Base-by-base conservation (phyloP, 441 rosid species). In the Gossypium davidsonii region DNA sequence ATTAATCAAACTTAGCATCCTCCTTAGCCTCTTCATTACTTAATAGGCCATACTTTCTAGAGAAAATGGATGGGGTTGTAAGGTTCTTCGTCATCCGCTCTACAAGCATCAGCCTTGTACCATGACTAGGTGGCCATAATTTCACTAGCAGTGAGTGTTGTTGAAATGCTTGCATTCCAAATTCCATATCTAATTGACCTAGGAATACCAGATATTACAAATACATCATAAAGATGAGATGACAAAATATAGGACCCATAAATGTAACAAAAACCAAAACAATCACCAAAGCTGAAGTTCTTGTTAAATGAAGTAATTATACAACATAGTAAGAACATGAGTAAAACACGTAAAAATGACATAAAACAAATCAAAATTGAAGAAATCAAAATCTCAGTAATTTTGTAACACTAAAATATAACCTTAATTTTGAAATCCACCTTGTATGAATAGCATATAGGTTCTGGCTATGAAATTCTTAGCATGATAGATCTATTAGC, bases 101-200 rank as follows among this genome's bases (percentile, higher is more conserved):
- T 9, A 85, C 83, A 20, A 89, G 89, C 89, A 89, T 84, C 23
- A 84, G 75, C 64, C 93, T 69, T 0, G 93, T 87, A 71, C 87
- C 82, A 80, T 79, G 85, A 67, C 85, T 87, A 12, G 89, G 93
- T 15, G 93, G 93, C 93, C 93, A 89, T 76, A 89, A 73, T 78
- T 89, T 89, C 53, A 89, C 81, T 0, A 88, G 83, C 18, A 80
- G 17, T 6, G 78, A 70, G 20, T 78, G 79, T 65, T 62, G 83
- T 59, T 79, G 81, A 6, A 76, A 78, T 67, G 72, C 37, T 64
- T 76, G 83, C 10, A 70, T 12, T 42, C 82, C 75, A 26, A 78
- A 69, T 83, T 91, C 94, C 96, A 93, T 93, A 57, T 56, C 18
- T 9, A 53, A 61, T 39, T 59, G 65, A 75, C 81, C 89, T 87